Conservation (phyloP, 192 early-diverging fungal species). For the Coemansia sp. region DNA sequence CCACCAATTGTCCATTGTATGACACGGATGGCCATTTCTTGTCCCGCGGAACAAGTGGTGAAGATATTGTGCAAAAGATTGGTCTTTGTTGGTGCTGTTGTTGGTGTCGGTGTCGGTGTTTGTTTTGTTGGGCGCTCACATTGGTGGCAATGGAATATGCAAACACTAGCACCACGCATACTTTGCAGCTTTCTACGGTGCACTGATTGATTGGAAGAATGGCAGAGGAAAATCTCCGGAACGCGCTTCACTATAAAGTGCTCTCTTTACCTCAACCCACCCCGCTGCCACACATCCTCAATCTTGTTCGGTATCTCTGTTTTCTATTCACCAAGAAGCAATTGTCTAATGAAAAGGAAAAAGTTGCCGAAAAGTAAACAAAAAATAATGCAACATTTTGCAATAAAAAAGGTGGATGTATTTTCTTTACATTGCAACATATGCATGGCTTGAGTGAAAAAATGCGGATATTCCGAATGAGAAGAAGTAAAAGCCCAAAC, state of each 20-base stretch:
- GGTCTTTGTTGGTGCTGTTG: no score
- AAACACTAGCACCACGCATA: no score
- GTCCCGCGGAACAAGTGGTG: no score
- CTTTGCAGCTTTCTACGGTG: no score
- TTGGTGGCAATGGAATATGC: no score
- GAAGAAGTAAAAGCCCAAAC: background rate
- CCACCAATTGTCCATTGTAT: background rate
- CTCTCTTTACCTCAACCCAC: background rate
- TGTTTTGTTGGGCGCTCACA: no score
- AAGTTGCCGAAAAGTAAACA: background rate
- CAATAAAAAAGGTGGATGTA: background rate
- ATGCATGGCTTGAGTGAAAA: conserved; percentile 2
- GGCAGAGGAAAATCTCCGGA: no score
- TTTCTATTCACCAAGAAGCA: background rate
- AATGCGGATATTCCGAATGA: background rate
- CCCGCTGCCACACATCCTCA: background rate
- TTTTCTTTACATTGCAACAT: background rate
- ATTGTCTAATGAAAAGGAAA: background rate
- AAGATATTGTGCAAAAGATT: no score
- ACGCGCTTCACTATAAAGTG: background rate
- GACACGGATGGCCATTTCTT: background rate
- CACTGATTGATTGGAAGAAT: no score
- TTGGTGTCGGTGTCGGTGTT: no score
- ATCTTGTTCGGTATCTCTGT: background rate
- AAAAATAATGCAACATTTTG: background rate